Percentiles rank a stretch among this genome's conserved stretches.
These are phyloP conservation scores for Penicillium sp. DNA, from an alignment of 2,329 filamentous ascomycete genomes.

Conservation along the genomic window DNA sequence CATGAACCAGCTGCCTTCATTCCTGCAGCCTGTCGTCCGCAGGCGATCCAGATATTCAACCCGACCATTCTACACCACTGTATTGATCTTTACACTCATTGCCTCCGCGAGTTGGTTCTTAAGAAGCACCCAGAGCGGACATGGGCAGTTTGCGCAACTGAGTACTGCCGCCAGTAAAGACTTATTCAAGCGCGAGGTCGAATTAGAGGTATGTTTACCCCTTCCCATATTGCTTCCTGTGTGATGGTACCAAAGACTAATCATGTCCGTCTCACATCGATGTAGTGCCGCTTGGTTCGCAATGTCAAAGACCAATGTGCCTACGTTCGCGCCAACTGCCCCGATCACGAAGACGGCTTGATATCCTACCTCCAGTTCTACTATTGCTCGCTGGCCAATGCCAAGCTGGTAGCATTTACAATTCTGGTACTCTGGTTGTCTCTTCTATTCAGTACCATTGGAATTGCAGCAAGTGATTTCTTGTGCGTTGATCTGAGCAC, in stretches of 20 bases:
- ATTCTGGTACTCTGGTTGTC: slow-evolving; percentile 79
- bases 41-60: slow-evolving; percentile 39
- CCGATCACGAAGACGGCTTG: slow-evolving; percentile 84
- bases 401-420: slow-evolving; percentile 71
- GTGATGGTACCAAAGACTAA: slow-evolving; percentile 15
- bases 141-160: background rate
- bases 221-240: background rate
- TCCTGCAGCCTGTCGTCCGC: slow-evolving; percentile 22
- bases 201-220: slow-evolving; percentile 28
- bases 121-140: slow-evolving; percentile 10
- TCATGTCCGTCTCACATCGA: slow-evolving; percentile 13
- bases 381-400: slow-evolving; percentile 71
- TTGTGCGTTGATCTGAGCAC: slow-evolving; percentile 96
- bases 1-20: slow-evolving; percentile 22
- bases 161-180: slow-evolving; percentile 7
- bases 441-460: slow-evolving; percentile 91
- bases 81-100: slow-evolving; percentile 39
- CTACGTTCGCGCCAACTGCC: slow-evolving; percentile 77
- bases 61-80: slow-evolving; percentile 46
- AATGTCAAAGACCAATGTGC: slow-evolving; percentile 74
- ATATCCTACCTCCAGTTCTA: slow-evolving; percentile 85
- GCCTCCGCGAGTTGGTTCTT: slow-evolving; percentile 31
- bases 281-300: slow-evolving; percentile 74
- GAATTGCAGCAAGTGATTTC: slow-evolving; percentile 96
- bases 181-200: slow-evolving; percentile 21